These are phyloP conservation scores for Cyanodermella asteris DNA, from an alignment of 2,329 filamentous ascomycete species.

Conservation along the genomic window DNA sequence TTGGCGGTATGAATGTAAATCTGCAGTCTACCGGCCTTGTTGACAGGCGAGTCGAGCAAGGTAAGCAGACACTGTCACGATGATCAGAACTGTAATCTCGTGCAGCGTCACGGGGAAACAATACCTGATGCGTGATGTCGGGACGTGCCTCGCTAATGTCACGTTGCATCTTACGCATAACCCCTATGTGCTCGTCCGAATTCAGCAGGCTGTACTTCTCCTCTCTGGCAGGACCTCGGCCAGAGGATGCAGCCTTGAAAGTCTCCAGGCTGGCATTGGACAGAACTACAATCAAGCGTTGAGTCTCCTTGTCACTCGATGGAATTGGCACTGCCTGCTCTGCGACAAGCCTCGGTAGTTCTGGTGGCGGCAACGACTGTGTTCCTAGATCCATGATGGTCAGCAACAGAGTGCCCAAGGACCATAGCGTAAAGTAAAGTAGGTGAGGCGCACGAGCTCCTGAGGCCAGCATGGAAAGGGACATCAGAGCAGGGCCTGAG, in stretches of 20 bases:
- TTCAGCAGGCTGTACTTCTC: conserved; percentile 96
- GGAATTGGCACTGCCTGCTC: conserved; percentile 78
- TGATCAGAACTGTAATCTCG: conserved; percentile 9
- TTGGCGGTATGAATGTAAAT: conserved; percentile 98
- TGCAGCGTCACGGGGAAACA: conserved; percentile 12
- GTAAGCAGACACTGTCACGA: conserved; percentile 66
- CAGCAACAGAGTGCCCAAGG: conserved; percentile 11
- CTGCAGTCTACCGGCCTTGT: conserved; percentile 92
- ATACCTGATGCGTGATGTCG: conserved; percentile 95
- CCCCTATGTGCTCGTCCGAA: conserved; percentile 95
- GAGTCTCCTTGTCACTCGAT: conserved; percentile 68
- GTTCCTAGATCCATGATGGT: conserved; percentile 37
- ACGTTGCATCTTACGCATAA: conserved; percentile 98
- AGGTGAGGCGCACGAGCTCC: too few relatives aligned
- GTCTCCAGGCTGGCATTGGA: conserved; percentile 96
- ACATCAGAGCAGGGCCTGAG: too few relatives aligned
- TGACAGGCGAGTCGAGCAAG: conserved; percentile 90
- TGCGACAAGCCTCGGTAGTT: conserved; percentile 75
- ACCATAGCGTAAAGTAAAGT: too few relatives aligned
- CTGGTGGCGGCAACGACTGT: conserved; percentile 81
- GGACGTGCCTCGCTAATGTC: conserved; percentile 95
- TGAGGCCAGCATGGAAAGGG: too few relatives aligned
- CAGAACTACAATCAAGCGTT: conserved; percentile 82
- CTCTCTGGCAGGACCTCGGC: conserved; percentile 45
- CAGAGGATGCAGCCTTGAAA: conserved; percentile 70